Base-by-base conservation (phyloP, 352 stramenopile species). In the Phytopythium kandeliae region DNA sequence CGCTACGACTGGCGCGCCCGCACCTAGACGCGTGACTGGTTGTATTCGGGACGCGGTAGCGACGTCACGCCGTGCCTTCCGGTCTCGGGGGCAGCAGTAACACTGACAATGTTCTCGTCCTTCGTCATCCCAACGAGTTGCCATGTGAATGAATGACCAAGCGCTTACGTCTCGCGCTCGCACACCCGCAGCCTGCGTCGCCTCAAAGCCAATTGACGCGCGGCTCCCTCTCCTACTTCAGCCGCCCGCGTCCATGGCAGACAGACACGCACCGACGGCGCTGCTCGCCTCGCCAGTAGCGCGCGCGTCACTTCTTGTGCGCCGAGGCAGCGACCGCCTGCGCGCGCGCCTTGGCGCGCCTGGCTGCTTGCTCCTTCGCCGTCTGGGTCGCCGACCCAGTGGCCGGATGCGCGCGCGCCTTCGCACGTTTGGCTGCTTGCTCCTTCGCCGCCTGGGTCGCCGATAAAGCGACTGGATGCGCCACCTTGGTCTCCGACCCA, bases 321-420 rank as follows among this genome's bases (percentile, higher is more conserved):
- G 71, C 63, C 25, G 71, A 65, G 7, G 67, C 67, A 11, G 21
- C 24, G 21, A 92, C 55, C 28, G 64, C 52, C 42, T 73, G 79
- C 25, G 76, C 57, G 36, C 80, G 80, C 43, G 83, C 78, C 44
- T 89, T 71, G 17, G 85, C 80, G 12, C 80, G 78, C 31, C 70
- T 68, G 31, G 84, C 74, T 12, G 89, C 70, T n/a, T 86, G 78
- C 28, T 85, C 74, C 51, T 86, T 78, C n/a, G 80, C 80, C 21
- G 76, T 78, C 34, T 72, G 74, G 34, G 78, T 71, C 12, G 76
- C 80, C 38, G 88, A 74, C 24, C 73, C 80, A 33, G 89, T 40
- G 17, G 72, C 71, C 67, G n/a, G n/a, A 78, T 81, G 36, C 35
- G 28, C 48, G 28, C 28, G 28, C 4, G 28, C 9, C 28, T 31